A percentile compares a stretch with the other conserved stretches of the same genome.
phyloP scores from a whole-genome alignment of 805 yeast genomes.

The Candida palmyrensis region DNA sequence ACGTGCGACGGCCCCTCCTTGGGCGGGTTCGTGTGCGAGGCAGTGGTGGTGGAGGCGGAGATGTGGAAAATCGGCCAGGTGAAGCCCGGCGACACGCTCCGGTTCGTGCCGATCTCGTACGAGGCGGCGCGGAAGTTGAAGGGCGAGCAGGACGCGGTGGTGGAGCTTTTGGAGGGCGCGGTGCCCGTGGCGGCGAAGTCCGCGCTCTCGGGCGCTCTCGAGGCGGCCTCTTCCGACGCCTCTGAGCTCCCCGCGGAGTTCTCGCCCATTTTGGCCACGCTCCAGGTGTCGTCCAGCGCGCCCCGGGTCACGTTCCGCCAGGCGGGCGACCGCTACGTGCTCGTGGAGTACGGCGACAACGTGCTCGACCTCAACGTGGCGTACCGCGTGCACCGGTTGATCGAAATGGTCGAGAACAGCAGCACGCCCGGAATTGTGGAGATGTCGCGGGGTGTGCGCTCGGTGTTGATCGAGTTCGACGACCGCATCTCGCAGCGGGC shows the following conservation, averaged over 20 bases:
- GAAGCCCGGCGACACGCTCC: slow-evolving; percentile 85
- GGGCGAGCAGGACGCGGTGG: slow-evolving; percentile 50
- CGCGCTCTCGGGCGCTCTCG: slow-evolving; percentile 9
- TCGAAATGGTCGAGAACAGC: slow-evolving; percentile 61
- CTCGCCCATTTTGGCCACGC: slow-evolving; percentile 62
- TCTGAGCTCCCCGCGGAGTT: slow-evolving; percentile 44
- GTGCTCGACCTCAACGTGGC: slow-evolving; percentile 78
- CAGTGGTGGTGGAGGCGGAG: slow-evolving; percentile 88
- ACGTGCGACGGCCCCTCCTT: slow-evolving; percentile 97
- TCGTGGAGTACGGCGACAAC: slow-evolving; percentile 91
- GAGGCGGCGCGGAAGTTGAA: slow-evolving; percentile 65
- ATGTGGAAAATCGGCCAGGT: slow-evolving; percentile 99
- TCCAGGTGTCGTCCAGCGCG: slow-evolving; percentile 42
- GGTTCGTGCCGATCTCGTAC: slow-evolving; percentile 72
- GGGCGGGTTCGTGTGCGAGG: slow-evolving; percentile 97
- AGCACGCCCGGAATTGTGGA: slow-evolving; percentile 80
- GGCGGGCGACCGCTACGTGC: slow-evolving; percentile 92
- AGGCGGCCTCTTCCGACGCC: slow-evolving; percentile 13
- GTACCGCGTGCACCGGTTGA: slow-evolving; percentile 80
- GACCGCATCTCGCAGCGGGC: slow-evolving; percentile 59
- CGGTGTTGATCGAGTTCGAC: slow-evolving; percentile 84
- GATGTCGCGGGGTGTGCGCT: slow-evolving; percentile 96
- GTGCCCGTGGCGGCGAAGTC: slow-evolving; percentile 19
- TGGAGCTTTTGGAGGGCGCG: slow-evolving; percentile 42
- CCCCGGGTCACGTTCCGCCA: slow-evolving; percentile 86